These are phyloP conservation scores for Nematodospora valgi DNA, from an alignment of 805 yeast species.

Conservation along the genomic window DNA sequence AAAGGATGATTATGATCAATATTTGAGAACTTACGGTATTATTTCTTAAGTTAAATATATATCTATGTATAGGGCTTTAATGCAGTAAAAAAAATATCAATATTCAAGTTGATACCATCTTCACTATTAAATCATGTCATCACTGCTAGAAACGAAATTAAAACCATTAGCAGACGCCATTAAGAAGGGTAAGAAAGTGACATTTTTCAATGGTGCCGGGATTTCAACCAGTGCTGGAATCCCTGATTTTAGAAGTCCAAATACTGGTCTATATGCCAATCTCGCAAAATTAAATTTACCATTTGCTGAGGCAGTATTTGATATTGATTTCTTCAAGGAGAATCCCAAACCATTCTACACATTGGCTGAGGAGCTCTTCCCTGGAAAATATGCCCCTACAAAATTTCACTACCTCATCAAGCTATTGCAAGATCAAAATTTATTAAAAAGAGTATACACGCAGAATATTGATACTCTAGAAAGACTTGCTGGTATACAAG, in stretches of 20 bases:
- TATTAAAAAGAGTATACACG: conserved; percentile 71
- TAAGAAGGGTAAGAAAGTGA: conserved; percentile 41
- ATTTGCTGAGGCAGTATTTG: conserved; percentile 94
- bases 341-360: conserved; percentile 83
- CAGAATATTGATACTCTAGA: conserved; percentile 94
- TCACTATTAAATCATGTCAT: conserved; percentile 1
- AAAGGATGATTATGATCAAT: conserved; percentile 23
- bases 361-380: conserved; percentile 80
- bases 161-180: conserved; percentile 30
- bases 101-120: background rate
- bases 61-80: too few relatives aligned
- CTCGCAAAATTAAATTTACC: conserved; percentile 72
- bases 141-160: conserved; percentile 2
- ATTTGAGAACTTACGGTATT: conserved; percentile 10
- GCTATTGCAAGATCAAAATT: conserved; percentile 60
- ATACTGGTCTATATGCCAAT: conserved; percentile 84
- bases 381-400: conserved; percentile 84
- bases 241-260: conserved; percentile 92
- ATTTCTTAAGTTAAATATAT: conserved; percentile 3
- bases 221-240: conserved; percentile 91
- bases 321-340: conserved; percentile 72
- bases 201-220: conserved; percentile 88
- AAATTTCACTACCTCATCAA: conserved; percentile 72
- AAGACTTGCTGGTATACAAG: conserved; percentile 72
- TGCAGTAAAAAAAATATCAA: background rate